Evolutionary conservation across 2,329 filamentous ascomycete genomes (phyloP), one percentile per base, ranked within the genome.

Genomic region (Fusarium vanettenii): DNA sequence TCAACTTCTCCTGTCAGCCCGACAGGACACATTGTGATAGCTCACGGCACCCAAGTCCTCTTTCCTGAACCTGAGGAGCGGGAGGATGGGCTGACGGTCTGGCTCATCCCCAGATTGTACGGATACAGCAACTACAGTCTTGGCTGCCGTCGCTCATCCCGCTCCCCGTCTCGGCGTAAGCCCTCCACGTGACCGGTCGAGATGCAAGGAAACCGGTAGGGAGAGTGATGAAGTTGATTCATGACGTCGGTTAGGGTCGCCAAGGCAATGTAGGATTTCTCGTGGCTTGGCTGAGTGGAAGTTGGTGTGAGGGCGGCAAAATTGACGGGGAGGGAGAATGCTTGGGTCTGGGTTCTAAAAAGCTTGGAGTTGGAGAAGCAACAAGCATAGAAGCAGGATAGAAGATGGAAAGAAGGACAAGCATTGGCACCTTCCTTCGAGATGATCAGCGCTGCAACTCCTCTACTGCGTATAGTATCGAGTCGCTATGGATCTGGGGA

Each of bases 241-340:
- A 48, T 61, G 70, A 50, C 59, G 55, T 73, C 41, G 57, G 48
- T 43, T 39, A 59, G 45, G 27, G 27, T 16, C 27, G 64, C 71
- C 60, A 74, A 69, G 72, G 16, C 41, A 43, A 39, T 37, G 31
- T 25, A 35, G 37, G 31, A 35, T 18, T 18, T 31, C 33, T 39
- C 20, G 41, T 41, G 60, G 45, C 43, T 63, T 39, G 43, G n/a
- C 20, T 33, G 61, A 25, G 39, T 69, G 57, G 25, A 31, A 31
- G 50, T 59, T 74, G 71, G 61, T 56, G 68, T 48, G 71, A 72
- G 64, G 43, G 69, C 52, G 65, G 64, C 65, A 69, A 75, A 60
- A 22, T 29, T 7, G 27, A 33, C 11, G 60, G 25, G 43, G 22
- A 50, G 37, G 18, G 4, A 55, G 33, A 39, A 41, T 27, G 35